Conservation (phyloP, 2,329 filamentous ascomycete species). For the Seiridium unicorne region DNA sequence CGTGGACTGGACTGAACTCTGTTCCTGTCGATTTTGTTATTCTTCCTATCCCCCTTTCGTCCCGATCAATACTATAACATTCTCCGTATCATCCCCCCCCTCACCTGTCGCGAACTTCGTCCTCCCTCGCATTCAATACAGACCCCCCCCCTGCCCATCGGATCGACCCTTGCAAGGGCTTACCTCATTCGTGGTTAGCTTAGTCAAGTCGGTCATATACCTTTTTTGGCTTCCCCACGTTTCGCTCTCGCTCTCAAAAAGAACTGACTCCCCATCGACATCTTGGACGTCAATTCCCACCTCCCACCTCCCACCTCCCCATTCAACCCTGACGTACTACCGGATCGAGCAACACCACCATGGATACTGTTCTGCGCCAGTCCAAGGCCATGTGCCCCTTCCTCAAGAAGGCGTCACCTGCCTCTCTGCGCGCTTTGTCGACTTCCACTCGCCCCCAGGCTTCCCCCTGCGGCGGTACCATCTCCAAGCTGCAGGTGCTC, state of each 20-base stretch:
- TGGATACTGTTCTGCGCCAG: constrained; percentile 94
- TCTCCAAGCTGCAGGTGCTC: constrained; percentile 94
- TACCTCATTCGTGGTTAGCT: background rate
- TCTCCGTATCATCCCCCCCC: background rate
- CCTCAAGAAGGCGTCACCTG: constrained; percentile 88
- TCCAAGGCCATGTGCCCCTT: constrained; percentile 98
- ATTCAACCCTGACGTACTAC: background rate
- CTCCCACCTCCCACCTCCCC: background rate
- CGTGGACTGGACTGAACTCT: background rate
- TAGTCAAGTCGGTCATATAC: background rate
- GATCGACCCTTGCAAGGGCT: constrained; percentile 1
- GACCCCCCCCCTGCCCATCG: background rate
- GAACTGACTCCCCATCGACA: background rate
- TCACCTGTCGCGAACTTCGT: background rate
- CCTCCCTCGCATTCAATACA: too few relatives aligned
- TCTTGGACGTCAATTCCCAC: background rate
- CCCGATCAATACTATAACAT: background rate
- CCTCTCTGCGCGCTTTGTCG: constrained; percentile 85
- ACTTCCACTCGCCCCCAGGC: constrained; percentile 65
- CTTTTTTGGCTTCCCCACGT: background rate
- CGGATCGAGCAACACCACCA: constrained; percentile 38
- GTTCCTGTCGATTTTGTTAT: background rate
- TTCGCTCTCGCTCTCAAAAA: background rate
- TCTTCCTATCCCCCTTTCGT: background rate
- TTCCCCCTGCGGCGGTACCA: constrained; percentile 82